phyloP scores from a whole-genome alignment of 495 filamentous ascomycete species.

The Aspergillus sclerotioniger region DNA sequence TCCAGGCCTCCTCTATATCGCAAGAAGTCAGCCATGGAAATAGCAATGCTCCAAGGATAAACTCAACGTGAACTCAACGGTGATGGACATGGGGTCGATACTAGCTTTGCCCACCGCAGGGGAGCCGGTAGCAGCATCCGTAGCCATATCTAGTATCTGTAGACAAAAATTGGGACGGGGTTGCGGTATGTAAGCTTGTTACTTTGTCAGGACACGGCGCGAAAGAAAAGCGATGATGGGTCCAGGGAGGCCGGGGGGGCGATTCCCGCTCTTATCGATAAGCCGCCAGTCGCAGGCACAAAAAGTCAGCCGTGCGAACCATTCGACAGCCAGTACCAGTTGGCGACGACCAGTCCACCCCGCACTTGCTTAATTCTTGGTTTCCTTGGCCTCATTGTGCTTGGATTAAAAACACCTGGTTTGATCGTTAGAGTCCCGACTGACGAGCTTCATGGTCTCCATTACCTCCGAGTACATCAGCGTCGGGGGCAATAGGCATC shows the following conservation, averaged over 20 bases:
- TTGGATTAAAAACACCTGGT: background rate
- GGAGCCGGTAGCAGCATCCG: conserved; percentile 12
- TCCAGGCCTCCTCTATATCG: conserved; percentile 82
- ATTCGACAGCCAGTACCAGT: background rate
- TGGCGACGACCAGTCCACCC: background rate
- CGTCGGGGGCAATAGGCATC: conserved; percentile 85
- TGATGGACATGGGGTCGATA: conserved; percentile 45
- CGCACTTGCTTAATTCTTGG: background rate
- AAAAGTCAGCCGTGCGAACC: conserved; percentile 24
- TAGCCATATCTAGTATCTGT: background rate
- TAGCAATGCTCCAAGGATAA: conserved; percentile 2
- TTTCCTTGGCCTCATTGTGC: background rate
- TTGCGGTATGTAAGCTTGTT: background rate
- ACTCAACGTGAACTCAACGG: conserved; percentile 74
- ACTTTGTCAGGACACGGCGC: background rate
- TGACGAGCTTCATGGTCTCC: conserved; percentile 38
- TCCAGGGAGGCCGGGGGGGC: background rate
- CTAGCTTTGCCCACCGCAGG: conserved; percentile 10
- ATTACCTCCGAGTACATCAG: conserved; percentile 65
- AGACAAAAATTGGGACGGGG: background rate
- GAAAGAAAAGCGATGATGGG: background rate
- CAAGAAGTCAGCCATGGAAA: conserved; percentile 14
- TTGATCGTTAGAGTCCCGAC: background rate
- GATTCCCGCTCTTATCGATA: conserved; percentile 46
- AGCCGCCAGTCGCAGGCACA: conserved; percentile 28